A percentile compares a stretch with the other conserved stretches of the same genome.
Evolutionary conservation across 768 basidiomycete genomes (phyloP).

Genomic region (Rhodotorula kratochvilovae): DNA sequence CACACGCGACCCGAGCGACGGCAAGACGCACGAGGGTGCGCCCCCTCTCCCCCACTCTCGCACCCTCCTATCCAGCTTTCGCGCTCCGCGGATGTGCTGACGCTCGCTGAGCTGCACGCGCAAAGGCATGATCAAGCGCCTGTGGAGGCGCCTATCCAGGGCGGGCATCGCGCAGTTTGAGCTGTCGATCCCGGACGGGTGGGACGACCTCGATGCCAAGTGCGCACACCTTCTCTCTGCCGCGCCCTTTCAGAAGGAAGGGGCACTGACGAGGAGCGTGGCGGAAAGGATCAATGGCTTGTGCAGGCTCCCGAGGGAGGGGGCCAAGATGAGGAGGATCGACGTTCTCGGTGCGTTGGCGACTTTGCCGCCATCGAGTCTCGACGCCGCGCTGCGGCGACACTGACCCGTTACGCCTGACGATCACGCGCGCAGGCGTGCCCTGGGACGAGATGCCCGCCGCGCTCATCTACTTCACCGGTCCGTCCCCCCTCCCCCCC

Average conservation of each 20-base stretch:
- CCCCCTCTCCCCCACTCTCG: background rate
- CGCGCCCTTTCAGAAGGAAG: rapidly evolving
- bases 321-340: conserved; percentile 19
- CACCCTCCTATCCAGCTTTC: no score
- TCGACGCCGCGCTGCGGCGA: background rate
- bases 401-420: no score
- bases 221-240: background rate
- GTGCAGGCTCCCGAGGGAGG: background rate
- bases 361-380: background rate
- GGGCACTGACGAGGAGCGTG: no score
- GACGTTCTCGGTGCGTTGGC: conserved; percentile 31
- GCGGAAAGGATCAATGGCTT: conserved; percentile 17
- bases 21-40: conserved; percentile 42
- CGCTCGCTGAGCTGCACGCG: background rate
- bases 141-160: conserved; percentile 40
- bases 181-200: conserved; percentile 14
- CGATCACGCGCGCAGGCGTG: background rate
- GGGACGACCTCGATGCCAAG: conserved; percentile 7
- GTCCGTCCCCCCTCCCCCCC: background rate
- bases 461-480: conserved; percentile 32
- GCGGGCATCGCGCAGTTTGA: conserved; percentile 45
- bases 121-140: conserved; percentile 8
- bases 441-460: conserved; percentile 20
- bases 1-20: conserved; percentile 44
- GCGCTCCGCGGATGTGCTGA: no score